Conservation (phyloP, 2,329 filamentous ascomycete species). For the Dothideomycetes sp. region DNA sequence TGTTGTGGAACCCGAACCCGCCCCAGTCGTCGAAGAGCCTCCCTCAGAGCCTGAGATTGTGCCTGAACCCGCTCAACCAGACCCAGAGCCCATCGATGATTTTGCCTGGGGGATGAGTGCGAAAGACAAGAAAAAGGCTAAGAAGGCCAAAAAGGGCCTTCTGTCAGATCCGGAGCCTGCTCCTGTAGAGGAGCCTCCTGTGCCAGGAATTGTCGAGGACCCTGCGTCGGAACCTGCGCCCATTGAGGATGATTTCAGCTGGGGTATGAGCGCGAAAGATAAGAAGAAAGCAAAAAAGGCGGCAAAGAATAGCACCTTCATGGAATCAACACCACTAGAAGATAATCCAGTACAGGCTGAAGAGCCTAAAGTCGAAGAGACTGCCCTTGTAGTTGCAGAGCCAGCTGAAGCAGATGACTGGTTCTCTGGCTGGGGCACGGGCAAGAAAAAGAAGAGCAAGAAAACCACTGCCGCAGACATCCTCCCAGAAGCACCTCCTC, state of each 20-base stretch:
- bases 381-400: slow-evolving; percentile 12
- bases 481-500: slow-evolving; percentile 12
- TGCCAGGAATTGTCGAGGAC: slow-evolving; percentile 8
- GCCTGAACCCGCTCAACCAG: slow-evolving; percentile 1
- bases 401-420: slow-evolving; percentile 15
- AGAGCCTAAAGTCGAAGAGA: slow-evolving; percentile 17
- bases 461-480: slow-evolving; percentile 17
- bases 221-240: slow-evolving; percentile 29
- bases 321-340: too few relatives aligned
- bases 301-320: slow-evolving; percentile 22
- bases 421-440: slow-evolving; percentile 17
- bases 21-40: too few relatives aligned
- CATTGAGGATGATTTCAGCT: slow-evolving; percentile 1
- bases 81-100: slow-evolving; percentile 12
- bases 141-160: slow-evolving; percentile 36
- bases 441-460: slow-evolving; percentile 19
- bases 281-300: slow-evolving; percentile 30
- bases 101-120: slow-evolving; percentile 12
- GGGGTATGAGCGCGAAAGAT: slow-evolving; percentile 13
- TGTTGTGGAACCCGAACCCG: slow-evolving; percentile 13
- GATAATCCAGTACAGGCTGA: too few relatives aligned
- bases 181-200: slow-evolving; percentile 15
- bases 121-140: slow-evolving; percentile 23
- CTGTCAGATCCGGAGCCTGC: slow-evolving; percentile 20
- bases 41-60: too few relatives aligned